Evolutionary conservation across 495 filamentous ascomycete genomes (phyloP), one percentile per base, ranked within the genome.

Genomic region (Viridothelium virens): DNA sequence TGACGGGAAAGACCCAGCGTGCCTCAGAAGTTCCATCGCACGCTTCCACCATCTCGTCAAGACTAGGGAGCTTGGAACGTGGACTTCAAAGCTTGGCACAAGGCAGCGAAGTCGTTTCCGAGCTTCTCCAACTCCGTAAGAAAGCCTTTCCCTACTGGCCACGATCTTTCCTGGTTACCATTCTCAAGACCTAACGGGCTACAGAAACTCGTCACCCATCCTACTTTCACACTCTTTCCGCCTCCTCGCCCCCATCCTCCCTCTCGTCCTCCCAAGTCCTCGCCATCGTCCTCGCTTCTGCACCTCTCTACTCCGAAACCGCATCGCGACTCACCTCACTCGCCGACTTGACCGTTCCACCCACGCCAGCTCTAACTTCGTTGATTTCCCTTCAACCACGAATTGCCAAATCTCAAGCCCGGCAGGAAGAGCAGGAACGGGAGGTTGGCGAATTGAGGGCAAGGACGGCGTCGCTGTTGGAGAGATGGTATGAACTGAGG

Each of bases 291-390:
- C 83, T 94, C 33, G 83, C 91, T 37, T 86, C 87, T 56, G 89
- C 89, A 0, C 81, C 89, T 14, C 81, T 84, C 2, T 96, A 89
- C 77, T 87, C 88, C 18, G 82, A 87, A 31, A 91, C 87, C 0
- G 86, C 88, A 5, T 96, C 91, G 0, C 86, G 86, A 9, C 83
- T 96, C 7, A 88, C 87, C n/a, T 88, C 89, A 1, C 85, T 92
- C 18, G 81, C 83, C 38, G 91, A 96, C 78, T 84, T 89, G 1
- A 86, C 89, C 4, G 77, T 96, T 9, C 91, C 92, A 2, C 83
- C 89, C 48, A 80, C 89, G 0, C 2, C 50, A 61, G 3, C 25
- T 62, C n/a, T 25, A 16, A 31, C 44, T 5, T 14, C 47, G 11
- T 77, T 98, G 0, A 85, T 90, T 34, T 78, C 84, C 25, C 79